Base-by-base conservation (phyloP, 108 stramenopile species). In the Fragilaria crotonensis region DNA sequence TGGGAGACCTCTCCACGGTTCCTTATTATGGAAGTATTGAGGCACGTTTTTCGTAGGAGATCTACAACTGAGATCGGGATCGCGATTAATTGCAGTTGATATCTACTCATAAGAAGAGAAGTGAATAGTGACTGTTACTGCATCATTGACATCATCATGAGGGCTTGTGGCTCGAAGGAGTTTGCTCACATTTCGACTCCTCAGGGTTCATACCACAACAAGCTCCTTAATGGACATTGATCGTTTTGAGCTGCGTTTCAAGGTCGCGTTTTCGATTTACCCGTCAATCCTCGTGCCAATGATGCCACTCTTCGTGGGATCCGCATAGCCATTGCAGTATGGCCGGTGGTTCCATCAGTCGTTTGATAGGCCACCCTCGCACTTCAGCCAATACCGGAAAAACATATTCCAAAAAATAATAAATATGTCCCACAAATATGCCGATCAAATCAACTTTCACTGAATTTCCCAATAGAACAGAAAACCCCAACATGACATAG, bases 331-430 rank as follows among this genome's bases (percentile, higher is more conserved):
- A 93, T 62, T 72, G 79, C 18, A 93, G 41, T 17, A 83, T 19
- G 45, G 66, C 66, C 2, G 91, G 91, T 44, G 91, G 88, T 52
- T 81, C 86, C 62, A 93, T 62, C 17, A 93, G 66, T 41, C 73
- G 69, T 56, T 84, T 85, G 45, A 77, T 60, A 44, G 57, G 77
- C 96, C 96, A 98, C 22, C 93, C 95, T 22, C 97, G 77, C 33
- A 97, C 74, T 29, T 87, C 80, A 0, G 97, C 96, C 22, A 98
- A 66, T 19, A 80, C 91, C 4, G 97, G 97, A 70, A 81, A 98
- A 4, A 99, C 94, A 58, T 92, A 96, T 49, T 97, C 94, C 51
- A 95, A 79, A 75, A 95, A 99, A 75, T 93, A 99, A 67, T 97
- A 99, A 0, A 78, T 64, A 77, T 99, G 98, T 4, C 98, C 98